These are phyloP conservation scores for Cryptococcus maquisensis DNA, from an alignment of 1,284 basidiomycete species.

Conservation along the genomic window DNA sequence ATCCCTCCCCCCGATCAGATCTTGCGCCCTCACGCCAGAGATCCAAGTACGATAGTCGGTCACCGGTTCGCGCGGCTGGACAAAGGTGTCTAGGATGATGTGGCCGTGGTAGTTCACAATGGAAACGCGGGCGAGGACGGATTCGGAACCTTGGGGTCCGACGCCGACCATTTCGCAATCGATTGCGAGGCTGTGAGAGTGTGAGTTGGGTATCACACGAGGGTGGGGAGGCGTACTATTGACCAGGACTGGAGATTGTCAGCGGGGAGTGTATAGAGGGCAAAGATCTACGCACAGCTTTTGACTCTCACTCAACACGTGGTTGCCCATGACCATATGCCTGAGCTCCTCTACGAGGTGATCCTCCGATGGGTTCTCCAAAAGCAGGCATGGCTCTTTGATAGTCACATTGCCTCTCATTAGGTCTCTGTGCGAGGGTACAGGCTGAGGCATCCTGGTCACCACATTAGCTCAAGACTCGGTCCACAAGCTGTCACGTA, in stretches of 20 bases:
- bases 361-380: background rate
- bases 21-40: constrained; percentile 74
- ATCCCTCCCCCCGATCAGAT: constrained; percentile 72
- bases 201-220: background rate
- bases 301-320: background rate
- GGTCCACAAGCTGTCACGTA: background rate
- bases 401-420: background rate
- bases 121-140: constrained; percentile 82
- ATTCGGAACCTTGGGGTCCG: constrained; percentile 73
- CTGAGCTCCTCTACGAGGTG: background rate
- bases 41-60: constrained; percentile 92
- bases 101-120: constrained; percentile 87
- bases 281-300: background rate
- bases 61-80: constrained; percentile 79
- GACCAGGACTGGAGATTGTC: background rate
- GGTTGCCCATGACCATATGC: constrained; percentile 1
- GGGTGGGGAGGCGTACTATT: background rate
- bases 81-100: constrained; percentile 77
- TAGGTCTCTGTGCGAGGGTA: background rate
- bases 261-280: background rate
- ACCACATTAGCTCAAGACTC: background rate
- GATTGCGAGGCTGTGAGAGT: constrained; percentile 24
- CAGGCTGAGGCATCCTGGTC: background rate
- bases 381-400: background rate
- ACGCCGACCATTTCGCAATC: constrained; percentile 84